phyloP scores from a whole-genome alignment of 768 basidiomycete genomes.

The Mycena capillaripes region DNA sequence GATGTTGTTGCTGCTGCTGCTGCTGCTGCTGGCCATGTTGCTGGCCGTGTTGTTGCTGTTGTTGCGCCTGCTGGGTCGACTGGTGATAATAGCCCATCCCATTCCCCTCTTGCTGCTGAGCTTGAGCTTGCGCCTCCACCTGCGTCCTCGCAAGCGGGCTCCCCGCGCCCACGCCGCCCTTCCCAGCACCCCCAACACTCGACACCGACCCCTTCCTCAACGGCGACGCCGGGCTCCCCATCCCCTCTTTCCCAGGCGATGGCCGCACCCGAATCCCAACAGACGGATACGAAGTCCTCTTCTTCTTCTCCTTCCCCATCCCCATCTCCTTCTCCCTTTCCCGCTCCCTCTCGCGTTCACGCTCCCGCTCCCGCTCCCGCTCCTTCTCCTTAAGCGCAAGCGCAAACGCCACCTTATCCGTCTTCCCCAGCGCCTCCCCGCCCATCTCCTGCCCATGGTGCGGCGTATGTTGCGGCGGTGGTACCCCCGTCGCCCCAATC shows the following conservation, averaged over 20 bases:
- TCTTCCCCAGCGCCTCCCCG: background rate
- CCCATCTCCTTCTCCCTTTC: conserved; percentile 45
- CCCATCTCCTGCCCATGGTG: background rate
- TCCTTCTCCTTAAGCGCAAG: conserved; percentile 25
- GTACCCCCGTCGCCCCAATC: conserved; percentile 31
- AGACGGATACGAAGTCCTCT: conserved; percentile 53
- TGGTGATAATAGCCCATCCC: conserved; percentile 29
- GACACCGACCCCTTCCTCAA: background rate
- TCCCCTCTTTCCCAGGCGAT: background rate
- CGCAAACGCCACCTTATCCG: conserved; percentile 9
- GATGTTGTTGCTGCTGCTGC: conserved; percentile 9
- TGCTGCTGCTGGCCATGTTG: conserved; percentile 14
- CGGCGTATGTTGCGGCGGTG: background rate
- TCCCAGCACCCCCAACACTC: background rate
- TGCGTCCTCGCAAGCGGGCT: background rate
- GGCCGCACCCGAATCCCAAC: conserved; percentile 38
- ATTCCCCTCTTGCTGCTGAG: conserved; percentile 2
- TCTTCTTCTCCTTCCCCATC: conserved; percentile 60
- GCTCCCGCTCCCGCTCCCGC: conserved; percentile 37
- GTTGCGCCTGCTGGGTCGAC: background rate
- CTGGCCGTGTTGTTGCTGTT: conserved; percentile 13
- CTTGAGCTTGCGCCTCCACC: conserved; percentile 9
- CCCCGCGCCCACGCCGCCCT: background rate
- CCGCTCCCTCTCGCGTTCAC: conserved; percentile 15
- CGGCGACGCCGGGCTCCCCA: background rate